phyloP scores from a whole-genome alignment of 495 filamentous ascomycete species.

The Neurospora sp. region DNA sequence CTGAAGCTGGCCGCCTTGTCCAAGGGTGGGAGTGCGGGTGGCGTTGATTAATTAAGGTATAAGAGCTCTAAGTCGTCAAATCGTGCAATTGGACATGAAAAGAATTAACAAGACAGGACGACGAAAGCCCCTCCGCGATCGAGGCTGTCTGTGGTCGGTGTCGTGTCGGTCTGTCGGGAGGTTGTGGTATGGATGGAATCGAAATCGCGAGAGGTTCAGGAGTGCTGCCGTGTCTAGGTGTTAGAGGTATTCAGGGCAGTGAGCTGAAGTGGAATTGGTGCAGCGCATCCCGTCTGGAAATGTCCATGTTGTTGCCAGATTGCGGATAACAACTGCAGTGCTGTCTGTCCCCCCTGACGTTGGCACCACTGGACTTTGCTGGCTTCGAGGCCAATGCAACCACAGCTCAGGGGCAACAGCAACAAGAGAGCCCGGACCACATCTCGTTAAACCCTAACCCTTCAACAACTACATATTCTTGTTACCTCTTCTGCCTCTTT shows the following conservation, averaged over 20 bases:
- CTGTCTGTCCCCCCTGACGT: background rate
- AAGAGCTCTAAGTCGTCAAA: background rate
- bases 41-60: background rate
- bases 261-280: conserved; percentile 7
- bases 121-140: conserved; percentile 11
- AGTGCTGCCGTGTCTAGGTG: conserved; percentile 8
- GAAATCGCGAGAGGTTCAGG: background rate
- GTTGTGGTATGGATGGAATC: background rate
- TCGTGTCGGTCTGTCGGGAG: background rate
- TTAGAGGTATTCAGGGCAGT: conserved; percentile 5
- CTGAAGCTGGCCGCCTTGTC: background rate
- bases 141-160: background rate
- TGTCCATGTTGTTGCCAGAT: conserved; percentile 24
- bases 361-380: background rate
- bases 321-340: conserved; percentile 9
- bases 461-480: background rate
- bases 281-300: no score
- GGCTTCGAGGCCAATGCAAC: conserved; percentile 11
- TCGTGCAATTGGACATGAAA: conserved; percentile 10
- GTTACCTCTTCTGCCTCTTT: background rate
- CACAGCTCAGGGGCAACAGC: background rate
- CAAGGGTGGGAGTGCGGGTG: background rate
- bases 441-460: background rate
- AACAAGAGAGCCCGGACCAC: background rate
- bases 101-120: conserved; percentile 4